Conservation (phyloP, 495 filamentous ascomycete species). For the Penicillium flavigenum region DNA sequence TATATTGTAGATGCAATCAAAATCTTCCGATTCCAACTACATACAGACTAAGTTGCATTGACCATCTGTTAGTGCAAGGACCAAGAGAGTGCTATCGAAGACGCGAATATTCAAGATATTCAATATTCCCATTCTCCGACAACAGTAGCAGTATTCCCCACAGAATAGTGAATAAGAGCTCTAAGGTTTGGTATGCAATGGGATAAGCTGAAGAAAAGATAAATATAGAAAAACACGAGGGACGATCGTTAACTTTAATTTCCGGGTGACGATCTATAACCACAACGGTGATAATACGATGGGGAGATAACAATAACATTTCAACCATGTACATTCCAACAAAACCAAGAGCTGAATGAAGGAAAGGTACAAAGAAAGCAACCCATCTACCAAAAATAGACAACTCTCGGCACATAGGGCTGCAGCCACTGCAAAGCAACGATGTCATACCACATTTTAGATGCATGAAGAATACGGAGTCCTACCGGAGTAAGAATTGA, state of each 20-base stretch:
- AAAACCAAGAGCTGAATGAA: too few species aligned
- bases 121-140: background rate
- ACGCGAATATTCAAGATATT: background rate
- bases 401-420: too few species aligned
- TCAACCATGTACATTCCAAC: too few species aligned
- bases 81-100: slow-evolving; percentile 4
- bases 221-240: slow-evolving; percentile 10
- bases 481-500: background rate
- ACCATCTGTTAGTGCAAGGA: background rate
- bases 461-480: too few species aligned
- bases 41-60: background rate
- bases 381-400: too few species aligned
- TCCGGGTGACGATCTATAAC: background rate
- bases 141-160: background rate
- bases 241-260: background rate
- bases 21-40: background rate
- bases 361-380: too few species aligned
- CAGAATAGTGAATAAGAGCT: background rate
- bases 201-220: background rate
- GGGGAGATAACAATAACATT: too few species aligned
- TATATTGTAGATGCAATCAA: background rate
- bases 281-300: too few species aligned
- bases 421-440: too few species aligned
- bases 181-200: background rate
- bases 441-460: too few species aligned